Conservation (phyloP, 208 protist genomes). For the Leishmania martiniquensis region DNA sequence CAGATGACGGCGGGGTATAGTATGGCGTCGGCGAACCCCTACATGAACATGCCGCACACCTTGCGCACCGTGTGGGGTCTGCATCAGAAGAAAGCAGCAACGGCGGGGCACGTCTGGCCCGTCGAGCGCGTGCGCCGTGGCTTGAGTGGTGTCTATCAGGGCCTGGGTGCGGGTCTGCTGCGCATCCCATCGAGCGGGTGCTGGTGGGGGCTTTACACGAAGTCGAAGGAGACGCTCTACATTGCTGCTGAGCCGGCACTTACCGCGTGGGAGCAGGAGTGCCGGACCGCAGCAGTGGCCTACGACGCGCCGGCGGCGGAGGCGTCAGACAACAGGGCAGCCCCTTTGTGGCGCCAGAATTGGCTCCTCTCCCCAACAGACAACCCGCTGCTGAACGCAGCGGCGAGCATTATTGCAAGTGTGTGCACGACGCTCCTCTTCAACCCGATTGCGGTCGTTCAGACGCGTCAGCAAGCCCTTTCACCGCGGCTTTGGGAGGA, state of each 20-base stretch:
- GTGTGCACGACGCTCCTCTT: slow-evolving; percentile 69
- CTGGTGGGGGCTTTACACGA: slow-evolving; percentile 87
- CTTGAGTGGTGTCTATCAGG: slow-evolving; percentile 70
- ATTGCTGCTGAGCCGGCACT: slow-evolving; percentile 55
- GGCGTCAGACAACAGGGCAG: neutral
- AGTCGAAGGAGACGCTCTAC: slow-evolving; percentile 75
- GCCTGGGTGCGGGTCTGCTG: slow-evolving; percentile 64
- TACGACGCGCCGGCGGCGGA: neutral
- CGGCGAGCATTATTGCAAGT: slow-evolving; percentile 68
- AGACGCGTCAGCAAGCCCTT: slow-evolving; percentile 78
- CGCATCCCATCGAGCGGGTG: slow-evolving; percentile 77
- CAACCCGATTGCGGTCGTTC: slow-evolving; percentile 84
- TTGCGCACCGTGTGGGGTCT: slow-evolving; percentile 49
- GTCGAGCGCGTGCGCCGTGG: slow-evolving; percentile 25
- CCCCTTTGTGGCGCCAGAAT: slow-evolving; percentile 57
- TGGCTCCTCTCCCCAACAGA: slow-evolving; percentile 81
- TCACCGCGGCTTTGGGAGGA: slow-evolving; percentile 33
- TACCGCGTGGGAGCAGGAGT: slow-evolving; percentile 47
- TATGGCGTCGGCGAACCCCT: slow-evolving; percentile 58
- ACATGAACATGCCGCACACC: slow-evolving; percentile 45
- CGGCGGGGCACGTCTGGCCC: neutral
- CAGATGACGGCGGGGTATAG: slow-evolving; percentile 88
- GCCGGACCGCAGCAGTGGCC: neutral
- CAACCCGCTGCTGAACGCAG: slow-evolving; percentile 79
- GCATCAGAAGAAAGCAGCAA: slow-evolving; percentile 28